A percentile compares a stretch with the other conserved stretches of the same genome.
phyloP scores from a whole-genome alignment of 2,329 filamentous ascomycete species.

The Epichloe elymi region DNA sequence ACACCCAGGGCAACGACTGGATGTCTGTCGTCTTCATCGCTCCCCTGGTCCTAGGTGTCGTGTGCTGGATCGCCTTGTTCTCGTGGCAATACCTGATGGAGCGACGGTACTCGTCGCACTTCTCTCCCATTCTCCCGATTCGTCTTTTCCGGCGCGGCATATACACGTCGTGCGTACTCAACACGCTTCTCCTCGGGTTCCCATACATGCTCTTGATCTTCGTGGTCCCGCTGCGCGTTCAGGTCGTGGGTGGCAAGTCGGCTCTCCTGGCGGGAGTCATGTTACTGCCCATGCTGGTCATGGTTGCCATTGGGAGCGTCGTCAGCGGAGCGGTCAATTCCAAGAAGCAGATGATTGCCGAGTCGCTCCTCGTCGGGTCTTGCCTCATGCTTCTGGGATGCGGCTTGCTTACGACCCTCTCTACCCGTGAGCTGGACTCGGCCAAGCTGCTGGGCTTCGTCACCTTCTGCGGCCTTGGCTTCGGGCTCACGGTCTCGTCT shows the following conservation, averaged over 20 bases:
- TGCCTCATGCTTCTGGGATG: conserved; percentile 32
- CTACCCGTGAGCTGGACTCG: conserved; percentile 19
- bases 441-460: conserved; percentile 35
- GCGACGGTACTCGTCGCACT: conserved; percentile 13
- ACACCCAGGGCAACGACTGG: conserved; percentile 24
- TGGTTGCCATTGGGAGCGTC: conserved; percentile 31
- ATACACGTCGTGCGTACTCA: conserved; percentile 28
- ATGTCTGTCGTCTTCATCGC: conserved; percentile 21
- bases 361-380: conserved; percentile 29
- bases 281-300: conserved; percentile 40
- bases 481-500: conserved; percentile 33
- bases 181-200: conserved; percentile 36
- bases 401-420: conserved; percentile 29
- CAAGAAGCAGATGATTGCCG: conserved; percentile 27
- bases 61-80: conserved; percentile 16
- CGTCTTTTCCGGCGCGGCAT: conserved; percentile 32
- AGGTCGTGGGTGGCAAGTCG: conserved; percentile 34
- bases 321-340: conserved; percentile 29
- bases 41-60: conserved; percentile 16
- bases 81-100: conserved; percentile 17
- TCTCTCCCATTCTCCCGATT: conserved; percentile 32
- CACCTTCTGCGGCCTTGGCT: conserved; percentile 38
- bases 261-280: conserved; percentile 34
- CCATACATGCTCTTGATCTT: conserved; percentile 36
- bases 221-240: conserved; percentile 34